A percentile compares a stretch with the other conserved stretches of the same genome.
These are phyloP conservation scores for Mycena leptocephala DNA, from an alignment of 768 basidiomycete genomes.

Conservation along the genomic window DNA sequence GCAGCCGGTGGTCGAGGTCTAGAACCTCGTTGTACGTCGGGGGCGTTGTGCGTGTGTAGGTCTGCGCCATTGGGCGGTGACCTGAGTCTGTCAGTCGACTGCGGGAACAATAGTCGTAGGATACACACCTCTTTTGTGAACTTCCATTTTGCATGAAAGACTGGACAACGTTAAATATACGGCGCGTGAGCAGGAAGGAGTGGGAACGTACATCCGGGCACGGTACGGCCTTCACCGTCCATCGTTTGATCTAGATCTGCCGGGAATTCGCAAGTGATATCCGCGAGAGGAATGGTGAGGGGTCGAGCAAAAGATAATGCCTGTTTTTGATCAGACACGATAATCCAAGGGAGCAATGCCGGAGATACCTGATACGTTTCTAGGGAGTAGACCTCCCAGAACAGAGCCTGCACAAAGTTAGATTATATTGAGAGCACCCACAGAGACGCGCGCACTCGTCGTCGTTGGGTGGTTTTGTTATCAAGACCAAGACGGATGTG, in stretches of 20 bases:
- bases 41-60: too few species aligned
- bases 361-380: conserved; percentile 42
- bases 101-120: too few species aligned
- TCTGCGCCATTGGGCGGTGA: too few species aligned
- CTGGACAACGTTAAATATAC: too few species aligned
- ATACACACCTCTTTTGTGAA: too few species aligned
- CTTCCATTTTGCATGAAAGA: too few species aligned
- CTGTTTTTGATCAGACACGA: conserved; percentile 5
- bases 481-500: background rate
- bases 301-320: conserved; percentile 48
- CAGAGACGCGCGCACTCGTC: background rate
- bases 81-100: too few species aligned
- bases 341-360: background rate
- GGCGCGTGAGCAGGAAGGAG: too few species aligned
- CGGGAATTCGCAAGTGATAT: conserved; percentile 31
- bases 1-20: too few species aligned
- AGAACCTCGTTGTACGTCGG: too few species aligned
- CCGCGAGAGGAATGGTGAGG: conserved; percentile 13
- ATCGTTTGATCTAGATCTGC: background rate
- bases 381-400: conserved; percentile 22
- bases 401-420: background rate
- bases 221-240: background rate
- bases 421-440: background rate
- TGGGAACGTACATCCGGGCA: conserved; percentile 15
- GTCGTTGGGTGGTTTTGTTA: background rate